Evolutionary conservation across 306 rosid species (phyloP).

Genomic region (Glycine soja): DNA sequence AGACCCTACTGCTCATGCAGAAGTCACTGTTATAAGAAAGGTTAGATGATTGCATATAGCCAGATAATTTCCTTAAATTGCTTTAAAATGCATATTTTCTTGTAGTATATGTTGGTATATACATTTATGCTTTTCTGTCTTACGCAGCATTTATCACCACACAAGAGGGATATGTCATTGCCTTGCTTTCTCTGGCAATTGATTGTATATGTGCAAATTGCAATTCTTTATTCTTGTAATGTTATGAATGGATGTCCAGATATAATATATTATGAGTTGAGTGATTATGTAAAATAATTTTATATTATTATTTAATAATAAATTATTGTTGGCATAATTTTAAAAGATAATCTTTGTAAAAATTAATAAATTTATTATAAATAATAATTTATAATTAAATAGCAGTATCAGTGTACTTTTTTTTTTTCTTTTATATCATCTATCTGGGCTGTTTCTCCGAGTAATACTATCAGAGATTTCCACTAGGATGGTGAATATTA

Average conservation of each 20-base stretch:
- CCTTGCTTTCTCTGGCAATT: background rate
- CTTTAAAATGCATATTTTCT: background rate
- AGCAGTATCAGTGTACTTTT: too few relatives aligned
- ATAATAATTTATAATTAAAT: too few relatives aligned
- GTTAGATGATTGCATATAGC: slow-evolving; percentile 49
- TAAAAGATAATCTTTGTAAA: too few relatives aligned
- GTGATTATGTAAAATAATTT: too few relatives aligned
- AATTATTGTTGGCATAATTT: too few relatives aligned
- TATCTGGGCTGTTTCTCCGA: too few relatives aligned
- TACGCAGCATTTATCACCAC: background rate
- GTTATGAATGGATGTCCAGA: background rate
- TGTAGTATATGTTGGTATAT: background rate
- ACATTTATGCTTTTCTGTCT: slow-evolving; percentile 2
- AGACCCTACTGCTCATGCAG: slow-evolving; percentile 97
- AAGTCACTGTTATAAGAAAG: slow-evolving; percentile 95
- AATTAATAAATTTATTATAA: too few relatives aligned
- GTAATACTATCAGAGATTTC: background rate
- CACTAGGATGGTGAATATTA: background rate
- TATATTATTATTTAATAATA: too few relatives aligned
- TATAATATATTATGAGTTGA: background rate
- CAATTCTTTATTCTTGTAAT: slow-evolving; percentile 16
- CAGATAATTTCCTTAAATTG: slow-evolving; percentile 18
- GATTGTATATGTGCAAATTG: slow-evolving; percentile 2
- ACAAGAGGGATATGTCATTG: slow-evolving; percentile 13
- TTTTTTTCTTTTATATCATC: too few relatives aligned